These are phyloP conservation scores for Fragaria vesca DNA, from an alignment of 306 rosid species.

Conservation along the genomic window DNA sequence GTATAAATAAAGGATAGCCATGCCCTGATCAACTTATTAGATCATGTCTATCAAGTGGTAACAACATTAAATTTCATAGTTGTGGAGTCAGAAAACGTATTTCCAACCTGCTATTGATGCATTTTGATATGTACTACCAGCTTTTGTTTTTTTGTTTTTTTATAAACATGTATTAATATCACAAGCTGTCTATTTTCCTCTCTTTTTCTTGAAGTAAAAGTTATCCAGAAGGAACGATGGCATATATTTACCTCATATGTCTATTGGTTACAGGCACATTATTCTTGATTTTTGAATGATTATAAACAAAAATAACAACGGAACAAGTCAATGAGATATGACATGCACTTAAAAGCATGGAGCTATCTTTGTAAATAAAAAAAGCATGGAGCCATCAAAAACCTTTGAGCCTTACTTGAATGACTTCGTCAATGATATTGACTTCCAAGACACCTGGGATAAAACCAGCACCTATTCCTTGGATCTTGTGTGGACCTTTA, in stretches of 20 bases:
- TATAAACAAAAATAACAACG: background rate
- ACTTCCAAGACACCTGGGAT: conserved; percentile 76
- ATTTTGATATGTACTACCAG: background rate
- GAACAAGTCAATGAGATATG: background rate
- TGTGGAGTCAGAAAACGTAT: background rate
- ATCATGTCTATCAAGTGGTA: background rate
- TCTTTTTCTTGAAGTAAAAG: background rate
- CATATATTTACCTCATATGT: background rate
- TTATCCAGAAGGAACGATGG: background rate
- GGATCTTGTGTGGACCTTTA: conserved; percentile 87
- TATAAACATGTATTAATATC: background rate
- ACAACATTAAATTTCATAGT: background rate
- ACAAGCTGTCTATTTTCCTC: background rate
- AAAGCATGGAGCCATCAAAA: conserved; percentile 11
- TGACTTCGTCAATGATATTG: conserved; percentile 56
- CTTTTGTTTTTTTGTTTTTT: too few relatives aligned
- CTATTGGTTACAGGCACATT: background rate
- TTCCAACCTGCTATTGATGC: background rate
- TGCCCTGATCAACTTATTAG: background rate
- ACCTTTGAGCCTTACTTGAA: conserved; percentile 55
- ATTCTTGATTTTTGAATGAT: background rate
- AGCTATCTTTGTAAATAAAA: background rate
- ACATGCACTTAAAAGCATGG: conserved; percentile 8
- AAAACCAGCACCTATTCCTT: conserved; percentile 93
- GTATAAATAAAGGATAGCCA: background rate